Evolutionary conservation across 345 rosid species (phyloP).

Genomic region (Salix purpurea): DNA sequence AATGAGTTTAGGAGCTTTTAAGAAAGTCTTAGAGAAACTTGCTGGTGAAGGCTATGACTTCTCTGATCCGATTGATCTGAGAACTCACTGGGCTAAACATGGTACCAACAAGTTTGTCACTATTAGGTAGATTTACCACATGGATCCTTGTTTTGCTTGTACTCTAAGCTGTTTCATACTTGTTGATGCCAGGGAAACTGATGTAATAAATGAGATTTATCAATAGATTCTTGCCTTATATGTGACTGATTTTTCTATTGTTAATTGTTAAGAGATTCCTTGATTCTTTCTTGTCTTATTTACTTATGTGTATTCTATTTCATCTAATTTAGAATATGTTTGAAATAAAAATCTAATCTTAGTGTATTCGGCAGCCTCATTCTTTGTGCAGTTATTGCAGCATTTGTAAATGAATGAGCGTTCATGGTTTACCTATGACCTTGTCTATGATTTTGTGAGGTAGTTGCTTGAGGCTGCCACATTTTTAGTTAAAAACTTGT

Average conservation of each 20-base stretch:
- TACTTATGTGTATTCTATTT: background rate
- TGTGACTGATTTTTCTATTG: background rate
- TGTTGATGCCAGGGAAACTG: background rate
- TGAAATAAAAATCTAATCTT: background rate
- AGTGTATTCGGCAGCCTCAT: background rate
- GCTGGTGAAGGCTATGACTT: slow-evolving; percentile 85
- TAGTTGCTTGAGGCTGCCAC: background rate
- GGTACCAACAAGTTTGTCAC: slow-evolving; percentile 99
- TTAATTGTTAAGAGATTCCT: background rate
- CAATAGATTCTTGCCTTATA: background rate
- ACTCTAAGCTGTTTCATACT: background rate
- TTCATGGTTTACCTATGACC: background rate
- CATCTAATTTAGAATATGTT: background rate
- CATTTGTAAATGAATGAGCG: background rate
- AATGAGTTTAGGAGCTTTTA: slow-evolving; percentile 97
- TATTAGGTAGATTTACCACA: slow-evolving; percentile 60
- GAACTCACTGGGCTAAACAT: slow-evolving; percentile 94
- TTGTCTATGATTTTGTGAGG: background rate
- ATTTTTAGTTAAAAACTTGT: background rate
- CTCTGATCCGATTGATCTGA: slow-evolving; percentile 71
- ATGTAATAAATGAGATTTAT: background rate
- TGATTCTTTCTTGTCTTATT: background rate
- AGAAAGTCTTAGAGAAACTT: slow-evolving; percentile 91
- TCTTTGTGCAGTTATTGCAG: background rate
- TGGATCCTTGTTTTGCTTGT: background rate